phyloP scores from a whole-genome alignment of 176 grass and related monocot genomes.

The Oryza nivara region DNA sequence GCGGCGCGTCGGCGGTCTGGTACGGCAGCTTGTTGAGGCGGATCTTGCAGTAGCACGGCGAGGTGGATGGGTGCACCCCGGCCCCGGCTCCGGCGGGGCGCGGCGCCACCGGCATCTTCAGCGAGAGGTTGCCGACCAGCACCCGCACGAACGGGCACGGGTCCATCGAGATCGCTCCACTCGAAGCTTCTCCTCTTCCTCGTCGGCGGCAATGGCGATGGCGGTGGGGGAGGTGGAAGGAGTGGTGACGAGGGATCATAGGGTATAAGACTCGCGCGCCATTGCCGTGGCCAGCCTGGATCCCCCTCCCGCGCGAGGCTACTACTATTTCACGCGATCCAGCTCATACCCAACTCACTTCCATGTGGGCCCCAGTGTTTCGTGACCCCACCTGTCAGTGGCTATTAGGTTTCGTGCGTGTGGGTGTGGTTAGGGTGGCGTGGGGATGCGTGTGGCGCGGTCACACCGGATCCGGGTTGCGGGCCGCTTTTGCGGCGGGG shows the following conservation, averaged over 20 bases:
- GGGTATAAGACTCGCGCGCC: constrained; percentile 26
- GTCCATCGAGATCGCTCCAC: constrained; percentile 55
- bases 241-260: constrained; percentile 49
- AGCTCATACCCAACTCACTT: not conserved
- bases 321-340: not conserved
- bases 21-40: constrained; percentile 70
- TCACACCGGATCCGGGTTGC: constrained; percentile 35
- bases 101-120: constrained; percentile 64
- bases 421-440: not conserved
- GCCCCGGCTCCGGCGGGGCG: constrained; percentile 38
- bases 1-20: constrained; percentile 52
- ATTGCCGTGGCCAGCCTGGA: constrained; percentile 46
- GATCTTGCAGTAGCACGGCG: constrained; percentile 84
- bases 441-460: constrained; percentile 15
- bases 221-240: constrained; percentile 23
- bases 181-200: not conserved
- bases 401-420: accelerated
- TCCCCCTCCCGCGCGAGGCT: not conserved
- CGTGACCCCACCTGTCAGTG: not conserved
- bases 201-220: not conserved
- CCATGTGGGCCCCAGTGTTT: not conserved
- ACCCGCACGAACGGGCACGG: constrained; percentile 96
- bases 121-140: constrained; percentile 77
- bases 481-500: not conserved
- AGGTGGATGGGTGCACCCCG: constrained; percentile 70